Conservation (phyloP, 2,329 filamentous ascomycete genomes). For the Chalara sp. region DNA sequence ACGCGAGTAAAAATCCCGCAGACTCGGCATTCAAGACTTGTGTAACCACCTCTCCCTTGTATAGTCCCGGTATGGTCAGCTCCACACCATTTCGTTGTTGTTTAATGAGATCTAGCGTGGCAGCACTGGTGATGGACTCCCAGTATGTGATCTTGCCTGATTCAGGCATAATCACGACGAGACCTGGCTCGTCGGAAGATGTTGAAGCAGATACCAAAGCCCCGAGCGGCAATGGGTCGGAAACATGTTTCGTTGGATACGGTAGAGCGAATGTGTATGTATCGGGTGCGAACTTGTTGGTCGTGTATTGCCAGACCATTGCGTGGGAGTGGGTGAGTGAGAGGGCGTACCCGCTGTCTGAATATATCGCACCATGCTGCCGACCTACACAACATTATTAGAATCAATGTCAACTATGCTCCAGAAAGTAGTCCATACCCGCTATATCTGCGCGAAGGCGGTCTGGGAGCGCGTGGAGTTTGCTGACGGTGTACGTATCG, state of each 20-base stretch:
- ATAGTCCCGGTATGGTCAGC: conserved; percentile 64
- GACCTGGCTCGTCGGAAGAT: conserved; percentile 71
- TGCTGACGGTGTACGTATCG: conserved; percentile 77
- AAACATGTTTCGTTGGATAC: conserved; percentile 57
- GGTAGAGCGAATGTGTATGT: conserved; percentile 77
- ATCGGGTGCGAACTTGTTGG: conserved; percentile 61
- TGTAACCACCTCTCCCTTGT: conserved; percentile 69
- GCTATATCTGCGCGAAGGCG: conserved; percentile 60
- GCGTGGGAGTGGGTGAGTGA: conserved; percentile 76
- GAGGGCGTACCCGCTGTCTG: conserved; percentile 66
- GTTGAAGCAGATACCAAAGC: conserved; percentile 75
- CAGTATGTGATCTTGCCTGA: conserved; percentile 87
- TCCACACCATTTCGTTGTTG: conserved; percentile 78
- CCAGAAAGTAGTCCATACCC: conserved; percentile 42
- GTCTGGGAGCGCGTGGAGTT: conserved; percentile 76
- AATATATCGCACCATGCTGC: conserved; percentile 61
- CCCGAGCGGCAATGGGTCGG: conserved; percentile 73
- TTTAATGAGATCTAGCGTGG: conserved; percentile 67
- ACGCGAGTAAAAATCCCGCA: conserved; percentile 76
- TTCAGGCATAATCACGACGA: conserved; percentile 78
- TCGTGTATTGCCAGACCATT: conserved; percentile 83
- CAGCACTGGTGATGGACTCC: conserved; percentile 88
- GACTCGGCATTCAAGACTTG: conserved; percentile 77
- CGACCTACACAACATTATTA: conserved; percentile 37
- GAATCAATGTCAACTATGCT: conserved; percentile 4